Evolutionary conservation across 345 rosid genomes (phyloP).

Genomic region (Barbarea vulgaris): DNA sequence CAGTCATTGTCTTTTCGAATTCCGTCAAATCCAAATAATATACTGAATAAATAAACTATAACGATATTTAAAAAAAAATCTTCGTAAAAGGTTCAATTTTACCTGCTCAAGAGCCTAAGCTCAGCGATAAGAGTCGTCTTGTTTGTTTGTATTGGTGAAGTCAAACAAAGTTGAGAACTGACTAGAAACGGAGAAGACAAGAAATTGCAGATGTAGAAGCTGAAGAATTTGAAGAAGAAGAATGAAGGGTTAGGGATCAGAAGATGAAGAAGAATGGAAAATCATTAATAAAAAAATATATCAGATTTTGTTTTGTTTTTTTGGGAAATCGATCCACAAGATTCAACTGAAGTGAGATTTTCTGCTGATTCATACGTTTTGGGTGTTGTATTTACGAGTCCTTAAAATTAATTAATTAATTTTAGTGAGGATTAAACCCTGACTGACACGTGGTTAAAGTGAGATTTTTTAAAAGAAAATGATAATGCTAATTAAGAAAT

Average conservation of each 20-base stretch:
- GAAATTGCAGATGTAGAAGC: neutral
- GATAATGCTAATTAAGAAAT: neutral
- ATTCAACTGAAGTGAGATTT: slow-evolving; percentile 32
- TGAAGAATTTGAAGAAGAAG: slow-evolving; percentile 2
- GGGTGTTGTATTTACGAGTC: neutral
- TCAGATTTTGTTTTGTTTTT: neutral
- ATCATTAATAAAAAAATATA: neutral
- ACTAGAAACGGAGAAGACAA: neutral
- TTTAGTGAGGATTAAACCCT: neutral
- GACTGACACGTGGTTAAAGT: slow-evolving; percentile 9
- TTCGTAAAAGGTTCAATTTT: neutral
- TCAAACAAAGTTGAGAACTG: slow-evolving; percentile 3
- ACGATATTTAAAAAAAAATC: neutral
- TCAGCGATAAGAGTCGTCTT: neutral
- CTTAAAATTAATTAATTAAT: neutral
- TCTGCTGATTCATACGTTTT: slow-evolving; percentile 42
- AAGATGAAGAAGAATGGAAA: slow-evolving; percentile 1
- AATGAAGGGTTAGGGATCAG: neutral
- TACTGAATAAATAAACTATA: neutral
- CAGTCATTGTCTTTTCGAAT: slow-evolving; percentile 8
- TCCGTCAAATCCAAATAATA: neutral
- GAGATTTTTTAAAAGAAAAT: neutral
- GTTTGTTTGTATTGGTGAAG: slow-evolving; percentile 7
- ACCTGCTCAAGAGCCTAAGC: slow-evolving; percentile 34
- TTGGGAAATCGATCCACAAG: slow-evolving; percentile 26